phyloP scores from a whole-genome alignment of 2,329 filamentous ascomycete genomes.

The Hymenotorrendiella dingleyae region DNA sequence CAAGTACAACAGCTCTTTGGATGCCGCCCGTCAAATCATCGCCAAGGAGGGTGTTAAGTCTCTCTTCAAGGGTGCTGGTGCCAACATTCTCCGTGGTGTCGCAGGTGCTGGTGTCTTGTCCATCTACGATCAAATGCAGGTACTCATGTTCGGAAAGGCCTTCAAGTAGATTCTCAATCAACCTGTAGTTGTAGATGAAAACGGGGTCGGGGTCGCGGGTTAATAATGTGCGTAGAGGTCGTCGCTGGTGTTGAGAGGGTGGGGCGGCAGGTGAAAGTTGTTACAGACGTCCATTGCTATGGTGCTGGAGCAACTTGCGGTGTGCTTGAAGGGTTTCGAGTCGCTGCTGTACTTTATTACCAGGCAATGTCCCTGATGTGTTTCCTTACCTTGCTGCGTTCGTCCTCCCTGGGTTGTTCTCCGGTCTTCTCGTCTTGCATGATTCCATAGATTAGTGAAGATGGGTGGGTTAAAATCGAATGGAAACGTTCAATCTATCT shows the following conservation, averaged over 20 bases:
- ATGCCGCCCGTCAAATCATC: constrained; percentile 93
- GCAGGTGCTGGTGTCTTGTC: constrained; percentile 99
- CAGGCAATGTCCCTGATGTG: constrained; percentile 32
- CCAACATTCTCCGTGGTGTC: constrained; percentile 99
- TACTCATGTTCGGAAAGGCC: constrained; percentile 99
- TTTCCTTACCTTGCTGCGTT: constrained; percentile 26
- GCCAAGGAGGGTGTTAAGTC: constrained; percentile 97
- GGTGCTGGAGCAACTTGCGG: constrained; percentile 32
- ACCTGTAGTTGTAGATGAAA: constrained; percentile 25
- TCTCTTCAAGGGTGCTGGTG: constrained; percentile 99
- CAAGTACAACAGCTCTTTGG: constrained; percentile 97
- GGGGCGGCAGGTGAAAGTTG: constrained; percentile 28
- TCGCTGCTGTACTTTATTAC: constrained; percentile 35
- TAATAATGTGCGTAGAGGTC: constrained; percentile 22
- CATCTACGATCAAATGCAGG: constrained; percentile 99
- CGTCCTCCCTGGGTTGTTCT: constrained; percentile 21
- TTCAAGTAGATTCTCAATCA: constrained; percentile 59
- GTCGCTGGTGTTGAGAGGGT: constrained; percentile 17
- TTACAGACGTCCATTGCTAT: constrained; percentile 30
- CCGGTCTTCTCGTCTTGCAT: constrained; percentile 18
- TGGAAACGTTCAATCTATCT: constrained; percentile 21
- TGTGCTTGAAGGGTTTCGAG: constrained; percentile 21
- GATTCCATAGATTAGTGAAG: constrained; percentile 19
- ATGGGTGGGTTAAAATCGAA: constrained; percentile 17
- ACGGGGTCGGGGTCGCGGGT: constrained; percentile 12